Conservation (phyloP, 2,329 filamentous ascomycete species). For the Monascus ruber region DNA sequence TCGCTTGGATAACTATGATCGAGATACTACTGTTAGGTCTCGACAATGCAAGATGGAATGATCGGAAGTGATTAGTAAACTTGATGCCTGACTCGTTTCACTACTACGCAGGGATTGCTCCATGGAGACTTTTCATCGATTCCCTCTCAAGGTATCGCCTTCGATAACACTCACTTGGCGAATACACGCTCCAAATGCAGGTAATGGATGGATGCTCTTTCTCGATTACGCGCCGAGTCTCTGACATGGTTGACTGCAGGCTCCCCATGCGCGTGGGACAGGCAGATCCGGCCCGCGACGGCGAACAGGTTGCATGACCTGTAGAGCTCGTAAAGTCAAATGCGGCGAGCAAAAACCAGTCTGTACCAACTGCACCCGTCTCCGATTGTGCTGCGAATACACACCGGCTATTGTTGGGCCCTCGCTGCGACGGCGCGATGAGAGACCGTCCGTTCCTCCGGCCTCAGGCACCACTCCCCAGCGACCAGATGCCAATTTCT, state of each 20-base stretch:
- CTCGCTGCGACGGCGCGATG: slow-evolving; percentile 2
- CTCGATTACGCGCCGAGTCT: no score
- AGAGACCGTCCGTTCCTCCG: background rate
- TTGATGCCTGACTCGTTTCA: no score
- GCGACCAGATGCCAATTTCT: slow-evolving; percentile 15
- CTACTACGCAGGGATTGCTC: no score
- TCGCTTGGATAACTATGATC: no score
- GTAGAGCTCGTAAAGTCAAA: slow-evolving; percentile 24
- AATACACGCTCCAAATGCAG: no score
- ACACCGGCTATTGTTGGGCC: slow-evolving; percentile 9
- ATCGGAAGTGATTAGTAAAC: no score
- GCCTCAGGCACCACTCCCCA: slow-evolving; percentile 1
- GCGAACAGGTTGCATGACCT: slow-evolving; percentile 24
- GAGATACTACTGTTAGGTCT: no score
- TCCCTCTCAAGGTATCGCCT: no score
- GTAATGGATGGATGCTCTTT: no score
- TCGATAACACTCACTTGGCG: no score
- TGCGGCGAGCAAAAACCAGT: slow-evolving; percentile 24
- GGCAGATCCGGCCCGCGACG: slow-evolving; percentile 25
- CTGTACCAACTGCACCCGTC: slow-evolving; percentile 23
- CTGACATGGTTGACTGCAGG: slow-evolving; percentile 1
- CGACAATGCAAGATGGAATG: no score
- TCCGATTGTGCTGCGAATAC: slow-evolving; percentile 20
- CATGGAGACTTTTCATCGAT: no score
- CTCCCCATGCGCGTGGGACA: slow-evolving; percentile 19